Percentiles rank a stretch among this genome's conserved stretches.
Evolutionary conservation across 345 rosid genomes (phyloP).

Genomic region (Arabis hirsuta): DNA sequence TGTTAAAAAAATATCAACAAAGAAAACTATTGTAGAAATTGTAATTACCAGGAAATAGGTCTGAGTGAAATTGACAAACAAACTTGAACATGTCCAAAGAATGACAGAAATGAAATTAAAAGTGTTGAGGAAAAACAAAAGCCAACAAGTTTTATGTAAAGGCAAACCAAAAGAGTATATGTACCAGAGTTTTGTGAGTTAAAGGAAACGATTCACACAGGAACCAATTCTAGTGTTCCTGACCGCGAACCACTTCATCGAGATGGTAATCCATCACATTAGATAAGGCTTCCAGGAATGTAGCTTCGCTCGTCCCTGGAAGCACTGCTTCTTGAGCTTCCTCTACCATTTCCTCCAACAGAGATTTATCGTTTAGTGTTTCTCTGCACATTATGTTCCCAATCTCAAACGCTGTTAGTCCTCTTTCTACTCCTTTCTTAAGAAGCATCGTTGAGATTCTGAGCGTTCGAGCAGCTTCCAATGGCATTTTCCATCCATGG

Average conservation of each 20-base stretch:
- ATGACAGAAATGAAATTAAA: slow-evolving; percentile 13
- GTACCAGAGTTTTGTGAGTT: slow-evolving; percentile 32
- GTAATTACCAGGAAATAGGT: slow-evolving; percentile 31
- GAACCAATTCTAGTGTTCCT: slow-evolving; percentile 44
- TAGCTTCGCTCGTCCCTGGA: slow-evolving; percentile 42
- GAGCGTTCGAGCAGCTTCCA: slow-evolving; percentile 57
- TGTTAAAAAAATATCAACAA: not conserved
- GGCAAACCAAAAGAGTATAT: slow-evolving; percentile 30
- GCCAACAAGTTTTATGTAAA: slow-evolving; percentile 23
- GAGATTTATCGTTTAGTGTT: slow-evolving; percentile 60
- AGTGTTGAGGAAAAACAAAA: slow-evolving; percentile 1
- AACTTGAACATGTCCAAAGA: slow-evolving; percentile 41
- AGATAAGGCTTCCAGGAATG: slow-evolving; percentile 40
- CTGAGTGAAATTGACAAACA: slow-evolving; percentile 28
- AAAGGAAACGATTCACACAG: slow-evolving; percentile 13
- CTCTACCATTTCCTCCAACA: slow-evolving; percentile 43
- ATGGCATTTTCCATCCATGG: slow-evolving; percentile 78
- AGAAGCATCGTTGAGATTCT: slow-evolving; percentile 83
- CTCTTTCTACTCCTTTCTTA: slow-evolving; percentile 78
- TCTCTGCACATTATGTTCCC: slow-evolving; percentile 88
- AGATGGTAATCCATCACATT: slow-evolving; percentile 43
- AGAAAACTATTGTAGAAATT: slow-evolving; percentile 11
- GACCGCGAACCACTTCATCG: slow-evolving; percentile 32
- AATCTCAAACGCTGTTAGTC: slow-evolving; percentile 70
- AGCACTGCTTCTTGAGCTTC: slow-evolving; percentile 46